Evolutionary conservation across 1,139 yeast genomes (phyloP).

Genomic region (Trichomonascaceae sp.): DNA sequence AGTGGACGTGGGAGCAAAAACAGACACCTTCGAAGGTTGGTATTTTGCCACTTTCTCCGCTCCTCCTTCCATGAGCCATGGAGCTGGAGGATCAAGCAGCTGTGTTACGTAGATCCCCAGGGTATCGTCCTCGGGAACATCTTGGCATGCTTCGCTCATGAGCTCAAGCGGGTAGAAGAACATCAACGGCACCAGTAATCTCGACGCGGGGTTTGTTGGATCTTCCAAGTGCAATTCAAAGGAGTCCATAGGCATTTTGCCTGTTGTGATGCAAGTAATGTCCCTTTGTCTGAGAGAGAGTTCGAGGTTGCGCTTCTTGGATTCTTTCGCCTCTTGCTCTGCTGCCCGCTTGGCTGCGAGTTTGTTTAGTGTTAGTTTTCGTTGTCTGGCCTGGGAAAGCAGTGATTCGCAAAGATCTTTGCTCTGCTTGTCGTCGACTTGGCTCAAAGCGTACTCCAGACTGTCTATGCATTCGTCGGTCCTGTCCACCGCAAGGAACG

Average conservation of each 20-base stretch:
- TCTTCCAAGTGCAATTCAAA: constrained; percentile 47
- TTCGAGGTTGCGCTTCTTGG: constrained; percentile 28
- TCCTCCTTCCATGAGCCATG: constrained; percentile 45
- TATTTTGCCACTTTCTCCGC: constrained; percentile 29
- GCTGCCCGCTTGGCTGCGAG: constrained; percentile 21
- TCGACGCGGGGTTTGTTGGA: constrained; percentile 61
- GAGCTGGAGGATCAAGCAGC: constrained; percentile 51
- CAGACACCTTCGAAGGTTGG: constrained; percentile 45
- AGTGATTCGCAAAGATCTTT: constrained; percentile 19
- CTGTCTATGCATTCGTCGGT: constrained; percentile 63
- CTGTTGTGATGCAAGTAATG: constrained; percentile 12
- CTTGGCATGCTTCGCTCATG: constrained; percentile 72
- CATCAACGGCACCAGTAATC: constrained; percentile 66
- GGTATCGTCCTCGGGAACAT: constrained; percentile 57
- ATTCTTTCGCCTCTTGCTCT: constrained; percentile 22
- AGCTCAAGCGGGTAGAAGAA: constrained; percentile 73
- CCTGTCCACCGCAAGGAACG: constrained; percentile 54
- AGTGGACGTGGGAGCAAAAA: constrained; percentile 65
- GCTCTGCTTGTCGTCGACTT: constrained; percentile 47
- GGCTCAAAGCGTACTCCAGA: constrained; percentile 44
- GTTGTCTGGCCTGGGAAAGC: constrained; percentile 21
- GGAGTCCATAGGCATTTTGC: not conserved
- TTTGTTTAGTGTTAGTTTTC: constrained; percentile 17
- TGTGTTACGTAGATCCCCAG: constrained; percentile 25
- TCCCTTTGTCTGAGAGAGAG: constrained; percentile 15